Evolutionary conservation across 371 early-diverging fungal species (phyloP).

Genomic region (Mucor circinelloides): DNA sequence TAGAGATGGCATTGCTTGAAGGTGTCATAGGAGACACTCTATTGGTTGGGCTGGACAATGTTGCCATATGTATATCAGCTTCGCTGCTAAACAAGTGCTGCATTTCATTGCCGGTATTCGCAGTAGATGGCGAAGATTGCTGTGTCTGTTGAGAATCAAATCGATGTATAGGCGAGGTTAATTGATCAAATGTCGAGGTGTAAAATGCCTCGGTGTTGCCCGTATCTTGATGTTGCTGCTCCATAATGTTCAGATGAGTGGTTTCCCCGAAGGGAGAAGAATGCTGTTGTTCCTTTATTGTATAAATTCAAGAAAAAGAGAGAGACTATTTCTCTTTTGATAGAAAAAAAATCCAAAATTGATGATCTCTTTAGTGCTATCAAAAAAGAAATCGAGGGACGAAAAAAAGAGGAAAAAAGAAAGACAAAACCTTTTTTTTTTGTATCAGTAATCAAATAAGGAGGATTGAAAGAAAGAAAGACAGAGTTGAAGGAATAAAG

Average conservation of each 20-base stretch:
- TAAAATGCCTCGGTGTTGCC: background rate
- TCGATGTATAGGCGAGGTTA: background rate
- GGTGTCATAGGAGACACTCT: background rate
- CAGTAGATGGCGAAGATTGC: background rate
- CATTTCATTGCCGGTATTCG: background rate
- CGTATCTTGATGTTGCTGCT: slow-evolving; percentile 6
- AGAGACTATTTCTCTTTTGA: background rate
- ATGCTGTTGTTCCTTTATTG: slow-evolving; percentile 2
- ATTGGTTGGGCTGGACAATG: background rate
- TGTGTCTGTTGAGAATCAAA: slow-evolving; percentile 8
- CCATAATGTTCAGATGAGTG: background rate
- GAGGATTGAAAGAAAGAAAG: background rate
- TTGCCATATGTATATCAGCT: background rate
- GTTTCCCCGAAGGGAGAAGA: slow-evolving; percentile 6
- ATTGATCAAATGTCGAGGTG: slow-evolving; percentile 3
- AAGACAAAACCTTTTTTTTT: background rate
- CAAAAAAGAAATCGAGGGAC: background rate
- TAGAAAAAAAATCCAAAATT: too few species aligned
- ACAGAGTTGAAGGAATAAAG: background rate
- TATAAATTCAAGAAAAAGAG: background rate
- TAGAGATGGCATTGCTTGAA: background rate
- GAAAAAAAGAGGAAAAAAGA: background rate
- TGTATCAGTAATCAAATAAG: background rate
- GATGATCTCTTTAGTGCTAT: too few species aligned
- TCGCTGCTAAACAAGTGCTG: background rate